Evolutionary conservation across 148 eudicot genomes (phyloP).

Genomic region (Rhododendron mucronatum): DNA sequence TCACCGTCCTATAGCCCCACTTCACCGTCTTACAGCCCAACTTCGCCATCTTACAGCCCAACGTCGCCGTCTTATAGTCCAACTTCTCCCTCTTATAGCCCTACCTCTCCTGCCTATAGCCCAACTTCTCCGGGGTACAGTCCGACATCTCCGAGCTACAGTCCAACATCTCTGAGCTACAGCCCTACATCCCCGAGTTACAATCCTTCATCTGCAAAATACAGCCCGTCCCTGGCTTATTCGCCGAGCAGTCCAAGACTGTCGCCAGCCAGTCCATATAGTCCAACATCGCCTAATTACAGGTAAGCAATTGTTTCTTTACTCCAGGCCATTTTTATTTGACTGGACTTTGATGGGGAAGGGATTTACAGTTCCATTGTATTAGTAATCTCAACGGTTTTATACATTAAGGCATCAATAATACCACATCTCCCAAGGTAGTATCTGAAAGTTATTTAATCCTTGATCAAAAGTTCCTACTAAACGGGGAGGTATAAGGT

Average conservation of each 20-base stretch:
- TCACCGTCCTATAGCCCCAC: slow-evolving; percentile 60
- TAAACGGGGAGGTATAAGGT: not conserved
- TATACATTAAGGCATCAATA: not conserved
- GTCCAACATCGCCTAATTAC: slow-evolving; percentile 59
- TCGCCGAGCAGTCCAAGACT: slow-evolving; percentile 59
- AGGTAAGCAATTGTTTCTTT: slow-evolving; percentile 26
- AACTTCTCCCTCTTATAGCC: slow-evolving; percentile 49
- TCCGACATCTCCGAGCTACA: slow-evolving; percentile 56
- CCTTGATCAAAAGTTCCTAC: not conserved
- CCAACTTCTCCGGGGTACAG: slow-evolving; percentile 58
- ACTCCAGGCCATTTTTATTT: not conserved
- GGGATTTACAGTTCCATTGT: not conserved
- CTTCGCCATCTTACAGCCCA: slow-evolving; percentile 55
- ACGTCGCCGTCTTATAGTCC: slow-evolving; percentile 57
- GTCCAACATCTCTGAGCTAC: slow-evolving; percentile 45
- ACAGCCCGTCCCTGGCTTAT: slow-evolving; percentile 60
- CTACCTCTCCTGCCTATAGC: slow-evolving; percentile 54
- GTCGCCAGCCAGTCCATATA: slow-evolving; percentile 58
- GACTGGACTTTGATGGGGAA: not conserved
- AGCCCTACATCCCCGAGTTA: slow-evolving; percentile 41
- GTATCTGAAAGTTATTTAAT: not conserved
- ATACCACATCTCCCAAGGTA: not conserved
- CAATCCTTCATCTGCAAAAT: slow-evolving; percentile 47
- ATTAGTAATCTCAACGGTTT: not conserved
- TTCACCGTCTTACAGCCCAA: slow-evolving; percentile 57